These are phyloP conservation scores for Chenopodium album DNA, from an alignment of 148 eudicot genomes.

Conservation along the genomic window DNA sequence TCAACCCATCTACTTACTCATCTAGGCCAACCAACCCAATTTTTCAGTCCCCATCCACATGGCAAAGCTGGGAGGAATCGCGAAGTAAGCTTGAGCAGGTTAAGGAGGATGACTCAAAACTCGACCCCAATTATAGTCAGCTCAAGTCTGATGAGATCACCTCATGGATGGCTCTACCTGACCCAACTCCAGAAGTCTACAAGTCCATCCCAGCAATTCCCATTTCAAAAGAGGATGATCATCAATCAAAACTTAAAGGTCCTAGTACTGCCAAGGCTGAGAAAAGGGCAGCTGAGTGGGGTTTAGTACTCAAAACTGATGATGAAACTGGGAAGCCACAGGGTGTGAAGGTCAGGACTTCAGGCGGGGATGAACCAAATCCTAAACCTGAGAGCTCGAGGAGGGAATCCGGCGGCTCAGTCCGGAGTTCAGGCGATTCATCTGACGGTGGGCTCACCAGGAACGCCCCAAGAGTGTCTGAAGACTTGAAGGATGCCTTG, in stretches of 20 bases:
- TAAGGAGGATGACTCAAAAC: slow-evolving; percentile 28
- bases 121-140: slow-evolving; percentile 33
- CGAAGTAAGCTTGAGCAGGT: slow-evolving; percentile 33
- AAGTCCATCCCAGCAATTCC: slow-evolving; percentile 21
- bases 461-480: slow-evolving; percentile 68
- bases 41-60: slow-evolving; percentile 44
- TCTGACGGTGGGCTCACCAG: slow-evolving; percentile 65
- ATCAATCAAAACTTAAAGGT: slow-evolving; percentile 6
- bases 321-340: slow-evolving; percentile 75
- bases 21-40: slow-evolving; percentile 37
- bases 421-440: slow-evolving; percentile 79
- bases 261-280: slow-evolving; percentile 43
- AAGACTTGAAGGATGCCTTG: slow-evolving; percentile 79
- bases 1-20: slow-evolving; percentile 63
- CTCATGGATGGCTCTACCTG: slow-evolving; percentile 94
- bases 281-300: slow-evolving; percentile 97
- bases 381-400: slow-evolving; percentile 40
- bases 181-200: slow-evolving; percentile 25
- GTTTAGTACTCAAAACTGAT: slow-evolving; percentile 74
- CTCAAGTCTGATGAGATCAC: slow-evolving; percentile 49
- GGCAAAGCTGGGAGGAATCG: slow-evolving; percentile 49
- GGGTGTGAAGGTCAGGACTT: slow-evolving; percentile 71
- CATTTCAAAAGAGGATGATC: slow-evolving; percentile 27
- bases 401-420: slow-evolving; percentile 70
- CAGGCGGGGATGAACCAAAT: slow-evolving; percentile 57